Percentiles rank a stretch among this genome's conserved stretches.
Conservation (phyloP, 495 filamentous ascomycete genomes). For the Sabuloglossum arenarium region DNA sequence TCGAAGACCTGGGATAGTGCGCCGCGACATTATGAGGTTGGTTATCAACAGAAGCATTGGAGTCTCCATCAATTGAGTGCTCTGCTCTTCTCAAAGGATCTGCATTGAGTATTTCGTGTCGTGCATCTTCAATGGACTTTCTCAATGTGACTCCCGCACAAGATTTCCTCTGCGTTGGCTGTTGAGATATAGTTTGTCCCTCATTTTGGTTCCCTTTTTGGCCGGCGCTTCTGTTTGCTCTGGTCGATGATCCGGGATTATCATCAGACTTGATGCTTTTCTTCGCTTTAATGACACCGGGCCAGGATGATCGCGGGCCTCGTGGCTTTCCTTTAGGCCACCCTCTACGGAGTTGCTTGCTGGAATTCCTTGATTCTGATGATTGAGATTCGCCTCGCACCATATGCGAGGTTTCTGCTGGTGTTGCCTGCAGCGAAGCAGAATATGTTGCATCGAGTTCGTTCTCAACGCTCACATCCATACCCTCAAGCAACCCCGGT, state of each 20-base stretch:
- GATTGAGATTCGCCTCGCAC: neutral
- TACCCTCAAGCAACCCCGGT: neutral
- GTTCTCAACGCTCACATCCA: neutral
- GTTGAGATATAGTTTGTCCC: neutral
- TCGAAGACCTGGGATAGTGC: neutral
- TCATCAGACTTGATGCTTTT: neutral
- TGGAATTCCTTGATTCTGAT: neutral
- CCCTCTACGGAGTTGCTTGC: constrained; percentile 7
- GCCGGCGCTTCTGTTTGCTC: neutral
- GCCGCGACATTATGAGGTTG: neutral
- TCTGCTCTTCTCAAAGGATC: neutral
- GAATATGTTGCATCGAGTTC: neutral
- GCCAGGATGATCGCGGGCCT: constrained; percentile 10
- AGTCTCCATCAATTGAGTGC: neutral
- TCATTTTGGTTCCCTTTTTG: neutral
- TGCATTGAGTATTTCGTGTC: neutral
- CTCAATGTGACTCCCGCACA: neutral
- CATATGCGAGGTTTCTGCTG: neutral
- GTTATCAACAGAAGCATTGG: neutral
- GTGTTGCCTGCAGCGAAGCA: neutral
- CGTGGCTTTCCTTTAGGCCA: constrained; percentile 21
- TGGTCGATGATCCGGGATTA: neutral
- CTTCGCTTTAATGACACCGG: constrained; percentile 1
- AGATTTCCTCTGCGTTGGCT: neutral
- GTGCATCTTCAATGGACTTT: neutral